Percentiles rank a stretch among this genome's conserved stretches.
Conservation (phyloP, 73 alveolate genomes). For the Paramecium sonneborni region DNA sequence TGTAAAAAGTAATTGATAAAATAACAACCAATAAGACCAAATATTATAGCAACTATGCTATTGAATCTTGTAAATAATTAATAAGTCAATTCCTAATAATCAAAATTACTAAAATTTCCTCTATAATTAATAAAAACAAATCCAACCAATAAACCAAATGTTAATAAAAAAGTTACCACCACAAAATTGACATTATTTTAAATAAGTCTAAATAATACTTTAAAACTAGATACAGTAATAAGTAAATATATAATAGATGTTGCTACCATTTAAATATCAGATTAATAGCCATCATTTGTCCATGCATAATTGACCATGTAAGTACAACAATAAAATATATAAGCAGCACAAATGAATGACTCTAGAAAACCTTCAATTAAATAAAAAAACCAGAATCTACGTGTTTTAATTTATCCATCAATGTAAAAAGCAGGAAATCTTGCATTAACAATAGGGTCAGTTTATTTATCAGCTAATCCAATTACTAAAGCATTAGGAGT, state of each 20-base stretch:
- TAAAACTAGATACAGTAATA: background rate
- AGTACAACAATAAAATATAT: constrained; percentile 11
- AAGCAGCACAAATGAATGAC: constrained; percentile 46
- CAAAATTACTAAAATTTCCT: background rate
- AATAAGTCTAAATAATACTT: background rate
- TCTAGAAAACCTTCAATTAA: constrained; percentile 50
- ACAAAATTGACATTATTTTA: background rate
- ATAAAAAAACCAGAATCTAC: constrained; percentile 28
- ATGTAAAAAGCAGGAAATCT: constrained; percentile 50
- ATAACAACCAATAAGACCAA: background rate
- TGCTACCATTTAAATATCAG: constrained; percentile 36
- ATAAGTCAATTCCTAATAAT: constrained; percentile 28
- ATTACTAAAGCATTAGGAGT: constrained; percentile 8
- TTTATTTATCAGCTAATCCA: constrained; percentile 37
- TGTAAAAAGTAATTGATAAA: constrained; percentile 34
- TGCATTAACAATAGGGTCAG: background rate
- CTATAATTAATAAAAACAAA: constrained; percentile 25
- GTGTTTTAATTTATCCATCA: constrained; percentile 58
- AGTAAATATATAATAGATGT: constrained; percentile 4
- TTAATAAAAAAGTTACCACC: background rate
- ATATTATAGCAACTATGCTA: constrained; percentile 31
- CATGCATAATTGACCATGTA: constrained; percentile 56
- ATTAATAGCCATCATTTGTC: background rate
- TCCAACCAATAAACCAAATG: background rate
- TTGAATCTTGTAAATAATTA: constrained; percentile 33